Evolutionary conservation across 805 yeast genomes (phyloP).

Genomic region (Pachysolen tannophilus): DNA sequence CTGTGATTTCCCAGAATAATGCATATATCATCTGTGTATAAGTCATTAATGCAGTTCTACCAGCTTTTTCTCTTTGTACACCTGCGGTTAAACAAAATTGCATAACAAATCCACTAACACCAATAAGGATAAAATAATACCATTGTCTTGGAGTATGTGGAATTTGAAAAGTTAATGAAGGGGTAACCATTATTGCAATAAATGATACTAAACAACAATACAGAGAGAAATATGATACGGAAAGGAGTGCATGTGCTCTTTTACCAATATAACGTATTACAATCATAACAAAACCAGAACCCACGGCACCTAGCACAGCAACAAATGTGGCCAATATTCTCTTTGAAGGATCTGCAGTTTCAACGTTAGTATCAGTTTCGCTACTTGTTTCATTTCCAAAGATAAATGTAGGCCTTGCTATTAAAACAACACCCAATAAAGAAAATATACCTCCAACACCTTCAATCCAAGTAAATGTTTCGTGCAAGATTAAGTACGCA

Average conservation of each 20-base stretch:
- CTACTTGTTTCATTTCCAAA: slow-evolving; percentile 31
- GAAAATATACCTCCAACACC: slow-evolving; percentile 63
- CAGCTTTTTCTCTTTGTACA: slow-evolving; percentile 72
- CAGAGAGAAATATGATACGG: slow-evolving; percentile 71
- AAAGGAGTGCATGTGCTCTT: slow-evolving; percentile 70
- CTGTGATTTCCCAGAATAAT: slow-evolving; percentile 58
- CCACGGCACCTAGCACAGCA: slow-evolving; percentile 60
- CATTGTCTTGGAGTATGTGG: slow-evolving; percentile 64
- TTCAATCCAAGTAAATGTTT: slow-evolving; percentile 58
- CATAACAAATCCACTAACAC: slow-evolving; percentile 74
- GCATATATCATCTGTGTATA: slow-evolving; percentile 79
- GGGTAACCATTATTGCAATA: slow-evolving; percentile 42
- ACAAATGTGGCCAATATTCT: slow-evolving; percentile 56
- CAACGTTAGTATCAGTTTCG: slow-evolving; percentile 30
- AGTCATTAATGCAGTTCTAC: slow-evolving; percentile 64
- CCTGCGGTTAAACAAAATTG: slow-evolving; percentile 78
- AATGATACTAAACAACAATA: slow-evolving; percentile 48
- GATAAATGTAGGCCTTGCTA: slow-evolving; percentile 73
- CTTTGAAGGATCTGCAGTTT: slow-evolving; percentile 42
- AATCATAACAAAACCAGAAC: slow-evolving; percentile 64
- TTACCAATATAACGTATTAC: slow-evolving; percentile 69
- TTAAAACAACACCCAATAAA: slow-evolving; percentile 65
- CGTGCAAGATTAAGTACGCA: slow-evolving; percentile 63
- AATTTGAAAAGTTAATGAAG: slow-evolving; percentile 48
- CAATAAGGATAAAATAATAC: slow-evolving; percentile 52